phyloP scores from a whole-genome alignment of 768 basidiomycete species.

The Cystobasidium tubakii region DNA sequence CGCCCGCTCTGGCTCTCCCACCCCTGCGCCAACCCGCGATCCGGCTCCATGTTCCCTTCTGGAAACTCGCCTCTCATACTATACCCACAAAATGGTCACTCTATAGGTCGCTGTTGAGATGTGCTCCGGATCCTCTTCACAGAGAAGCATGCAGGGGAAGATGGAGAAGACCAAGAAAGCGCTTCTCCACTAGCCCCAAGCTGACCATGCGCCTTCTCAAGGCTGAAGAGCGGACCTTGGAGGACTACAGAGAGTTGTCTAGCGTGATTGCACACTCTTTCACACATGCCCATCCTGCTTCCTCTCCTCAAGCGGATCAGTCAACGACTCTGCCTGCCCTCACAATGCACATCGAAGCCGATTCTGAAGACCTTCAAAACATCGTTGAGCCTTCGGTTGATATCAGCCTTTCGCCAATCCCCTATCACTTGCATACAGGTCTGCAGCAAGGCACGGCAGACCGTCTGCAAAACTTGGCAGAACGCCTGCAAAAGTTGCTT shows the following conservation, averaged over 20 bases:
- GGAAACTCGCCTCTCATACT: conserved; percentile 53
- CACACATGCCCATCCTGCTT: no score
- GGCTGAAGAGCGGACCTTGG: neutral
- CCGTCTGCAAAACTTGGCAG: neutral
- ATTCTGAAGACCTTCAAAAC: no score
- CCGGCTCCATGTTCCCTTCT: conserved; percentile 13
- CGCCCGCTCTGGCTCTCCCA: neutral
- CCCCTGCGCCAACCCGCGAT: neutral
- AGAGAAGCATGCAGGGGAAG: neutral
- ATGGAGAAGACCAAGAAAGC: conserved; percentile 1
- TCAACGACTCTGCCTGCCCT: no score
- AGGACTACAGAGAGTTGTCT: neutral
- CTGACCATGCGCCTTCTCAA: neutral
- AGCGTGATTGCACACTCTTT: no score
- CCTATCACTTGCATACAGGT: neutral
- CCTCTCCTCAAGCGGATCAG: no score
- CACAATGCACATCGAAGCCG: no score
- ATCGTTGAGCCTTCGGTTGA: no score
- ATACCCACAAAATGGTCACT: conserved; percentile 70
- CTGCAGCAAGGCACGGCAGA: neutral
- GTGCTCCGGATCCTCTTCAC: conserved; percentile 47
- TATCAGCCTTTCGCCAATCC: neutral
- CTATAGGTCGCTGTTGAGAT: conserved; percentile 63
- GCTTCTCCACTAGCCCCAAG: neutral
- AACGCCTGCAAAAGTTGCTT: neutral